Percentiles rank a stretch among this genome's conserved stretches.
These are phyloP conservation scores for Pythium dissimile DNA, from an alignment of 352 stramenopile genomes.

Conservation along the genomic window DNA sequence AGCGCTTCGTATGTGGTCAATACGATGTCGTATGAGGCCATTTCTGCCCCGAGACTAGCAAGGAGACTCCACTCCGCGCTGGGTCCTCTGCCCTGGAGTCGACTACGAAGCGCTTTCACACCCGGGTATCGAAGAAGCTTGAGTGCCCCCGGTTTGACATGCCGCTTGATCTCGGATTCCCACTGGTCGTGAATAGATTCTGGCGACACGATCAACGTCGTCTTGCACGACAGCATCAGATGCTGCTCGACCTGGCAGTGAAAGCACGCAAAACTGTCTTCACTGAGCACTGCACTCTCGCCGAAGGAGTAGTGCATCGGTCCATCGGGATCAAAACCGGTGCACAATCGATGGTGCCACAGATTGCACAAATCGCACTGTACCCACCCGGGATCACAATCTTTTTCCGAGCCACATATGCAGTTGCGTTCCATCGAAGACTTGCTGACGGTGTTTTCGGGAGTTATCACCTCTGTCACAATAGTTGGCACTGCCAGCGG, in stretches of 20 bases:
- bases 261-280: slow-evolving; percentile 53
- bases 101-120: slow-evolving; percentile 40
- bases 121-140: slow-evolving; percentile 56
- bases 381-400: slow-evolving; percentile 40
- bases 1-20: slow-evolving; percentile 91
- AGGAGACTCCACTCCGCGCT: slow-evolving; percentile 55
- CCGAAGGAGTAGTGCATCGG: not conserved
- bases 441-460: slow-evolving; percentile 9
- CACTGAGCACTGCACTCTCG: not conserved
- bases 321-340: slow-evolving; percentile 26
- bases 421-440: slow-evolving; percentile 27
- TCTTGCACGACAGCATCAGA: slow-evolving; percentile 44
- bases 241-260: slow-evolving; percentile 46
- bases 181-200: slow-evolving; percentile 90
- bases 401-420: slow-evolving; percentile 44
- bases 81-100: slow-evolving; percentile 27
- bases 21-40: slow-evolving; percentile 88
- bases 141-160: slow-evolving; percentile 54
- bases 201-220: slow-evolving; percentile 93
- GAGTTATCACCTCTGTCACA: slow-evolving; percentile 45
- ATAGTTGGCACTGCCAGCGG: not conserved
- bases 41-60: slow-evolving; percentile 29
- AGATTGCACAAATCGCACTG: slow-evolving; percentile 47
- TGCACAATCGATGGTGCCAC: slow-evolving; percentile 68
- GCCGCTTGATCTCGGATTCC: slow-evolving; percentile 80